These are phyloP conservation scores for Rosellinia necatrix DNA, from an alignment of 2,329 filamentous ascomycete genomes.

Conservation along the genomic window DNA sequence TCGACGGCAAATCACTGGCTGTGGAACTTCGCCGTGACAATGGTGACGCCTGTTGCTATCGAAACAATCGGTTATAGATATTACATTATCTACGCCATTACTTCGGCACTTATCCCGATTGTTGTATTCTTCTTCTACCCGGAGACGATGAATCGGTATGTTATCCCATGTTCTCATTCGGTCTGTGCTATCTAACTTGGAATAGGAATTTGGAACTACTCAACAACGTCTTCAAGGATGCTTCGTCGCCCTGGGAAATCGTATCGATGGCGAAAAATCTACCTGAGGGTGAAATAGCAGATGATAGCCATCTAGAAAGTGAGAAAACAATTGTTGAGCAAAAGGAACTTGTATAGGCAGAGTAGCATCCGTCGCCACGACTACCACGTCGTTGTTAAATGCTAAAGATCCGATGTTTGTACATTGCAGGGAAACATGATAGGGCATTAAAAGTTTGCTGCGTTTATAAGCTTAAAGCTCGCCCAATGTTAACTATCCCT, in stretches of 20 bases:
- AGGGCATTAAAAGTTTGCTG: too few species aligned
- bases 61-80: slow-evolving; percentile 61
- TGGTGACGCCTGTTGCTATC: slow-evolving; percentile 64
- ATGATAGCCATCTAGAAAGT: not conserved
- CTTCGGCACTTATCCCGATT: slow-evolving; percentile 64
- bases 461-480: too few species aligned
- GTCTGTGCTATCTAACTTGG: not conserved
- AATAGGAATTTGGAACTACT: slow-evolving; percentile 5
- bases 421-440: too few species aligned
- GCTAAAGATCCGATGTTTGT: too few species aligned
- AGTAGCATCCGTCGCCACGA: too few species aligned
- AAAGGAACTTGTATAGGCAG: not conserved
- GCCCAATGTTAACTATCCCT: too few species aligned
- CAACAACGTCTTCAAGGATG: slow-evolving; percentile 8
- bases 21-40: slow-evolving; percentile 63
- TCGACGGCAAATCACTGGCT: slow-evolving; percentile 55
- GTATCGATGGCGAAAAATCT: slow-evolving; percentile 3
- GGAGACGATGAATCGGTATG: slow-evolving; percentile 54
- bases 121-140: slow-evolving; percentile 65
- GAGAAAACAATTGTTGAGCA: not conserved
- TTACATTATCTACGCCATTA: slow-evolving; percentile 68
- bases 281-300: slow-evolving; percentile 4
- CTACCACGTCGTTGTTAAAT: too few species aligned
- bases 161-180: slow-evolving; percentile 42
- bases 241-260: slow-evolving; percentile 11